phyloP scores from a whole-genome alignment of 148 eudicot species.

The Fagopyrum tataricum region DNA sequence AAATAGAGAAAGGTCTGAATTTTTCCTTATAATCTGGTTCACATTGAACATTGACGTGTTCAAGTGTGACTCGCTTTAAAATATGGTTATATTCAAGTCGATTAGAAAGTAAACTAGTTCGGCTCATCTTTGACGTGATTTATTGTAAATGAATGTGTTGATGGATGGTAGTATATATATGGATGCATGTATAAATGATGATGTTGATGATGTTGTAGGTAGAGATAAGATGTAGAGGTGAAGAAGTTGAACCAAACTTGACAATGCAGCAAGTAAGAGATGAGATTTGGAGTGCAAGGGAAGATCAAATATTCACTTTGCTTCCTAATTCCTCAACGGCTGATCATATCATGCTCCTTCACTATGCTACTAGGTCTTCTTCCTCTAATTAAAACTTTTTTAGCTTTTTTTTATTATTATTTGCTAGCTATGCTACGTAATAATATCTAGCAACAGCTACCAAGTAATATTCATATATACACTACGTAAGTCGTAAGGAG shows the following conservation, averaged over 20 bases:
- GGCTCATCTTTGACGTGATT: no score
- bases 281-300: conserved; percentile 6
- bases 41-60: no score
- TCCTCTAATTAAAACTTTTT: neutral
- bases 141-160: no score
- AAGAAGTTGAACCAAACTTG: neutral
- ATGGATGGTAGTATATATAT: no score
- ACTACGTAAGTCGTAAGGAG: no score
- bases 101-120: no score
- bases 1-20: no score
- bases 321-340: neutral
- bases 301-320: neutral
- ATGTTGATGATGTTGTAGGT: neutral
- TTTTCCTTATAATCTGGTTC: no score
- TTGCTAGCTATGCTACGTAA: neutral
- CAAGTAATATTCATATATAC: neutral
- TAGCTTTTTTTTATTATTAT: neutral
- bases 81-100: no score
- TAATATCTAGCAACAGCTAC: neutral
- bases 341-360: conserved; percentile 3
- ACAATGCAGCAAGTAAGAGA: conserved; percentile 5
- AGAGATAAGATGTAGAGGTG: conserved; percentile 4
- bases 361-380: neutral
- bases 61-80: no score
- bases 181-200: neutral